Evolutionary conservation across 1,139 yeast genomes (phyloP).

Genomic region (Candida tropicalis): DNA sequence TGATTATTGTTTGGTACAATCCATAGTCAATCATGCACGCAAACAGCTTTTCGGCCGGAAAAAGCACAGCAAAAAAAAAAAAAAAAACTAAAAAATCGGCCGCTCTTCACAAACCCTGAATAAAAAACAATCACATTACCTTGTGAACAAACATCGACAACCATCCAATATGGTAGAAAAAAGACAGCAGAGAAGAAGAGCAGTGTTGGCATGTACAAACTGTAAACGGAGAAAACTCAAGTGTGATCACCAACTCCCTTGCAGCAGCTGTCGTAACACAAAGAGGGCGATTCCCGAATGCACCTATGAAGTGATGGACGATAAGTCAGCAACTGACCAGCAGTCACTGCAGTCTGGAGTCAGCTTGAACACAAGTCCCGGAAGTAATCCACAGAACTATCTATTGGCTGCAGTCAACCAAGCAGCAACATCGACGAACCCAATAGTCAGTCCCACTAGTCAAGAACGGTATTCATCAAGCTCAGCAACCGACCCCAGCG

Average conservation of each 20-base stretch:
- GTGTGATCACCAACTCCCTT: conserved; percentile 1
- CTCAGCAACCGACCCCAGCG: neutral
- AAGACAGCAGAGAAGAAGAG: neutral
- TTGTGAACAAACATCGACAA: no score
- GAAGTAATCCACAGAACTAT: no score
- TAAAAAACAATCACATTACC: no score
- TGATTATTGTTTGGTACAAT: no score
- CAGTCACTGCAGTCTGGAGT: no score
- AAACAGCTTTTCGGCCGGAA: no score
- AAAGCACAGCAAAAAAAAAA: no score
- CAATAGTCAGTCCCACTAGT: neutral
- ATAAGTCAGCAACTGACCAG: neutral
- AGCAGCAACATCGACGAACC: neutral
- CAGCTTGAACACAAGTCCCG: no score
- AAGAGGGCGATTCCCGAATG: neutral
- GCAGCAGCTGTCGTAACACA: neutral
- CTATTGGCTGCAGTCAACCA: neutral
- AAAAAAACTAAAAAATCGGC: no score
- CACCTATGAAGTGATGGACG: neutral
- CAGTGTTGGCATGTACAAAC: neutral
- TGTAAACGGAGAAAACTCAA: conserved; percentile 1
- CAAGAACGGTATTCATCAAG: neutral
- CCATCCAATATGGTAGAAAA: neutral
- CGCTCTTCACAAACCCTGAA: no score
- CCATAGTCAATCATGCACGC: no score